Conservation (phyloP, 2,329 filamentous ascomycete genomes). For the Madurella mycetomatis region DNA sequence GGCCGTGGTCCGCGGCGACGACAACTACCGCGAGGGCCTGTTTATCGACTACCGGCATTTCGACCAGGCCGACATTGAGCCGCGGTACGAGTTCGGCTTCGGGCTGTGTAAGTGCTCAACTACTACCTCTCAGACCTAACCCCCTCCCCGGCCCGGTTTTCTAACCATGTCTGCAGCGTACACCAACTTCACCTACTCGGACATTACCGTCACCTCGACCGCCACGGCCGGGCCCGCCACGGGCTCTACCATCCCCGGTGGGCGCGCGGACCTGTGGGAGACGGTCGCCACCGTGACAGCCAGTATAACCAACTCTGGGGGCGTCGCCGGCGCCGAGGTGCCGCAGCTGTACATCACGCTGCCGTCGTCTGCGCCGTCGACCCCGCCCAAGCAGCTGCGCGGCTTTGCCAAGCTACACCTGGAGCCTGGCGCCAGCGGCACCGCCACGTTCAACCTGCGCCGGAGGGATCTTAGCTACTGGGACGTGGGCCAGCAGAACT, state of each 20-base stretch:
- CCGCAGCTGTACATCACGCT: conserved; percentile 55
- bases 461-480: conserved; percentile 62
- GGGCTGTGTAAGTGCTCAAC: conserved; percentile 46
- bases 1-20: conserved; percentile 33
- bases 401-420: conserved; percentile 59
- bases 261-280: conserved; percentile 44
- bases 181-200: conserved; percentile 60
- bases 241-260: conserved; percentile 39
- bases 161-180: conserved; percentile 46
- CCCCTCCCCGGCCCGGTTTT: neutral
- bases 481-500: conserved; percentile 56
- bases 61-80: conserved; percentile 50
- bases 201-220: conserved; percentile 40
- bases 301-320: conserved; percentile 62
- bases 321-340: conserved; percentile 58
- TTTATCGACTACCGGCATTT: conserved; percentile 64
- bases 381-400: conserved; percentile 49
- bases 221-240: conserved; percentile 38
- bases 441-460: conserved; percentile 49
- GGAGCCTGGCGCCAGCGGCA: conserved; percentile 41
- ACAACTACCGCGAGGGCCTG: conserved; percentile 56
- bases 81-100: conserved; percentile 61
- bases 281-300: conserved; percentile 48
- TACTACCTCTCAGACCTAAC: neutral
- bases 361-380: conserved; percentile 36